Base-by-base conservation (phyloP, 345 rosid species). In the Eutrema japonicum region DNA sequence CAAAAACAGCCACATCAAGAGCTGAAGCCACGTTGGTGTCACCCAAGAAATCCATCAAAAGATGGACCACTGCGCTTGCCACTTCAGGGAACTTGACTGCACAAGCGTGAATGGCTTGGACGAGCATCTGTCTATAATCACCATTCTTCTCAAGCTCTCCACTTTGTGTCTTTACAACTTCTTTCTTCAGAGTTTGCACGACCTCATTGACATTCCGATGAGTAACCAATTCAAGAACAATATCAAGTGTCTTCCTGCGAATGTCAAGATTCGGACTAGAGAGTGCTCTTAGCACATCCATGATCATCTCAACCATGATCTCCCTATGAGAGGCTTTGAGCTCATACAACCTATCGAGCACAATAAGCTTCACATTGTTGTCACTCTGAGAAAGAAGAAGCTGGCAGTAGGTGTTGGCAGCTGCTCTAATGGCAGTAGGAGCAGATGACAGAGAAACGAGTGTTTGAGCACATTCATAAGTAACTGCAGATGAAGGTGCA, bases 61-160 rank as follows among this genome's bases (percentile, higher is more conserved):
- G 78, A 82, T 91, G 96, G 56, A 91, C 94, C 50, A 91, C 97
- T 0, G 92, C 84, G 80, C 95, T 83, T 73, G 95, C 97, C 64
- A 91, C 97, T 71, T 91, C 92, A 12, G 97, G 97, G 81, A 88
- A 91, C 84, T 91, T 88, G 75, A 91, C 74, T 1, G 95, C 97
- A 78, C 97, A 89, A 60, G 91, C 73, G 66, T 91, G 97, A 47
- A 91, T 91, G 50, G 95, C 95, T 80, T 91, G 97, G 59, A 91
- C 85, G 2, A 91, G 92, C 95, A 91, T 88, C 69, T 88, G 97
- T 73, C 95, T 85, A 62, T 88, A 91, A 65, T 91, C 97, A 2
- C 91, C 95, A 64, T 87, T 88, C 87, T 89, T 91, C 82, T 91
- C 97, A 64, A 82, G 88, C 80, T 91, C 97, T 71, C 92, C 95